These are phyloP conservation scores for Aechmea fasciata DNA, from an alignment of 176 grass and related monocot genomes.

Conservation along the genomic window DNA sequence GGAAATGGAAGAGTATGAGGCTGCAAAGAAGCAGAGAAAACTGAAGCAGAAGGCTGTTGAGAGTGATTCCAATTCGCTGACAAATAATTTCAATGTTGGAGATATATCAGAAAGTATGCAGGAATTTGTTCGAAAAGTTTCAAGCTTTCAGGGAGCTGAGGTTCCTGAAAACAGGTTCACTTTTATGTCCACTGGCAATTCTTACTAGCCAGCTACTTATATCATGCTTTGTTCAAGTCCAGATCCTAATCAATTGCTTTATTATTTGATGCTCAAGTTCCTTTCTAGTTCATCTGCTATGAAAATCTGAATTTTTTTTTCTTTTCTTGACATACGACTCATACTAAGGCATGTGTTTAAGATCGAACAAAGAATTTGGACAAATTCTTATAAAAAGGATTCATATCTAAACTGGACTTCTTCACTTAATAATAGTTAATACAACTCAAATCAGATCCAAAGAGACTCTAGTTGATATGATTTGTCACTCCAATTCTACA, in stretches of 20 bases:
- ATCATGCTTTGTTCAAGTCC: neutral
- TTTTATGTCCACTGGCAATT: slow-evolving; percentile 3
- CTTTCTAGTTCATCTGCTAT: neutral
- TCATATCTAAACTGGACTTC: no score
- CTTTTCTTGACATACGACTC: neutral
- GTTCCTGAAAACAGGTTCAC: slow-evolving; percentile 69
- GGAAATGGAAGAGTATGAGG: slow-evolving; percentile 75
- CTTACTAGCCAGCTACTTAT: neutral
- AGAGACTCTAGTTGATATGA: no score
- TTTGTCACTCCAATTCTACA: no score
- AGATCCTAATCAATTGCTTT: neutral
- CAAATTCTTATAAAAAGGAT: no score
- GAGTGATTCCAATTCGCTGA: slow-evolving; percentile 30
- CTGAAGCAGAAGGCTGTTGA: slow-evolving; percentile 31
- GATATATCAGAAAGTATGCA: slow-evolving; percentile 81
- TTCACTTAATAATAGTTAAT: no score
- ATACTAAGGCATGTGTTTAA: no score
- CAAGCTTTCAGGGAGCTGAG: slow-evolving; percentile 90
- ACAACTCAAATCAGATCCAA: no score
- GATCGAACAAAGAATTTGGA: no score
- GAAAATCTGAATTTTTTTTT: neutral
- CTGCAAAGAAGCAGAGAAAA: slow-evolving; percentile 53
- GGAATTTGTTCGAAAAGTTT: slow-evolving; percentile 77
- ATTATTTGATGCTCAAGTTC: neutral
- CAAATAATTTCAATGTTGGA: slow-evolving; percentile 60